Conservation (phyloP, 768 basidiomycete species). For the Daedalea quercina region DNA sequence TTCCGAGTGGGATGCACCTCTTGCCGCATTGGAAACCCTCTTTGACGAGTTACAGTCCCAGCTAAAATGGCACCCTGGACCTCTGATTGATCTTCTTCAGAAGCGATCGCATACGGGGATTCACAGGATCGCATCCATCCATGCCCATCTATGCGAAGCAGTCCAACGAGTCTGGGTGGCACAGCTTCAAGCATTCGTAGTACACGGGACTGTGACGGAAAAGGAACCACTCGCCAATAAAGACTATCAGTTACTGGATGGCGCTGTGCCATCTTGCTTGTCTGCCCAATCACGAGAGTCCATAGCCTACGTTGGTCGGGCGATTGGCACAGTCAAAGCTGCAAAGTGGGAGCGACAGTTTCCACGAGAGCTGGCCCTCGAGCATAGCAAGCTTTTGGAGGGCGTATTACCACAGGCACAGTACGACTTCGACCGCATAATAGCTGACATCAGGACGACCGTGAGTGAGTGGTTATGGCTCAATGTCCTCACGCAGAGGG, state of each 20-base stretch:
- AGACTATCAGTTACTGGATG: slow-evolving; percentile 51
- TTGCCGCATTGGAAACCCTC: slow-evolving; percentile 63
- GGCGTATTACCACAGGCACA: slow-evolving; percentile 68
- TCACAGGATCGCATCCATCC: slow-evolving; percentile 64
- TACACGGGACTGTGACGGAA: slow-evolving; percentile 64
- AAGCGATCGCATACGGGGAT: slow-evolving; percentile 72
- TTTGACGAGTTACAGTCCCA: slow-evolving; percentile 54
- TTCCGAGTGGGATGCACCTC: slow-evolving; percentile 82
- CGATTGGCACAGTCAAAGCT: slow-evolving; percentile 75
- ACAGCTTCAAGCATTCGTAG: slow-evolving; percentile 75
- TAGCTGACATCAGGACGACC: slow-evolving; percentile 69
- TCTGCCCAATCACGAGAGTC: slow-evolving; percentile 69
- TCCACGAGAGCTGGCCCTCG: slow-evolving; percentile 56
- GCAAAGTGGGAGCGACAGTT: slow-evolving; percentile 77
- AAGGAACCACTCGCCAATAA: slow-evolving; percentile 64
- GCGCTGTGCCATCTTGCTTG: slow-evolving; percentile 70
- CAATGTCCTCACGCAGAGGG: slow-evolving; percentile 77
- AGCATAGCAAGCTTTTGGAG: slow-evolving; percentile 61
- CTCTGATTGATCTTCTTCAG: slow-evolving; percentile 73
- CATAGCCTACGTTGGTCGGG: slow-evolving; percentile 81
- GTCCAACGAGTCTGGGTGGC: slow-evolving; percentile 81
- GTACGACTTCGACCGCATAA: slow-evolving; percentile 67
- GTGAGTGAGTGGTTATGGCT: slow-evolving; percentile 94
- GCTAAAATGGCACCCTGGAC: slow-evolving; percentile 62
- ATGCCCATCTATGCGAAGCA: slow-evolving; percentile 61